Evolutionary conservation across 441 rosid species (phyloP), one percentile per base, ranked within the genome.

Genomic region (Bocquillonia castaneifolia): DNA sequence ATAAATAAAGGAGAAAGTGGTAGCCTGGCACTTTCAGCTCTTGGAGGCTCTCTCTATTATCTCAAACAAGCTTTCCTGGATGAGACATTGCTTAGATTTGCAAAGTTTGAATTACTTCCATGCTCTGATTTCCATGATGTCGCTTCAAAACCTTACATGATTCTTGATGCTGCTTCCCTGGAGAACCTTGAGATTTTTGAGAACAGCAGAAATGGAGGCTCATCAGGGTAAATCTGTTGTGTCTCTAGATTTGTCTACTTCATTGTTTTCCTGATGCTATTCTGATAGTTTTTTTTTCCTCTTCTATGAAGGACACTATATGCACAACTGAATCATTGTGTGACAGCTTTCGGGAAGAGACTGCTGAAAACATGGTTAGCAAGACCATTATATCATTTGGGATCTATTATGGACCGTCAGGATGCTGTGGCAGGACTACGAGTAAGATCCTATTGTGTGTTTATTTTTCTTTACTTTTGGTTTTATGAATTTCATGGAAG

Each of bases 121-220:
- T 84, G 76, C 82, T 78, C 87, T 78, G 86, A 80, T 66, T 86
- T 84, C 65, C 59, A 78, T 74, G 74, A 80, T 71, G 68, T 81
- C 79, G 77, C 84, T 60, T 83, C 80, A 84, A 90, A 84, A 71
- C 86, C 91, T 47, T 86, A 92, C 78, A 84, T 92, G 91, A 83
- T 92, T 82, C 95, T 95, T 69, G 98, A 95, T 89, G 97, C 99
- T 74, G 85, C 97, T 72, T 98, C 97, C 58, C 75, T 95, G 47
- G 99, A 95, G 76, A 95, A 92, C 87, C 98, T 95, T 71, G 99
- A 95, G 81, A 83, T 95, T 78, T 95, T 92, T 82, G 98, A 95
- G 86, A 95, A 95, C 83, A 89, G 81, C 82, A 80, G 80, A 83
- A 88, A 86, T 69, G 98, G 98, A 69, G 92, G 85, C 74, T 62